Conservation (phyloP, 169 alveolate species). For the Amoebophrya sp. region DNA sequence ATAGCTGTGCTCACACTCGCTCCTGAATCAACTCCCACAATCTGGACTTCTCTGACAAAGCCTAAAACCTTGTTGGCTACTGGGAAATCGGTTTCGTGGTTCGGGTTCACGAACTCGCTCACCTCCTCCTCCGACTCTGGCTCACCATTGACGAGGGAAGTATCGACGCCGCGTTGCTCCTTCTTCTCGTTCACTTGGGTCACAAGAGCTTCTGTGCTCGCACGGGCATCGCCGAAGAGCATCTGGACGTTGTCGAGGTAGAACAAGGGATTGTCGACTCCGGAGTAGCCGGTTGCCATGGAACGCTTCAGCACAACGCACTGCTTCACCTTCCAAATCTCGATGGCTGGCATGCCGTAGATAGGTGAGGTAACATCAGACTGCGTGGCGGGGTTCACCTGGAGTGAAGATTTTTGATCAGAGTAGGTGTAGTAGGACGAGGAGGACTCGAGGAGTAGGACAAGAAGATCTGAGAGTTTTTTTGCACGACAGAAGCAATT, state of each 20-base stretch:
- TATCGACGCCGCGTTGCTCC: constrained; percentile 31
- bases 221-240: constrained; percentile 82
- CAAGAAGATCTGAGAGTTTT: too few relatives aligned
- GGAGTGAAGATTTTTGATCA: neutral
- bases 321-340: constrained; percentile 82
- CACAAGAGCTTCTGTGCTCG: constrained; percentile 57
- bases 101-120: neutral
- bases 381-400: neutral
- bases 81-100: constrained; percentile 54
- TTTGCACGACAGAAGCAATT: too few relatives aligned
- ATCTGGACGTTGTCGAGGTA: constrained; percentile 60
- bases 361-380: constrained; percentile 69
- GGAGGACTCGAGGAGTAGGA: too few relatives aligned
- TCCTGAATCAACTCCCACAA: neutral
- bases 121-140: constrained; percentile 54
- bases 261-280: constrained; percentile 85
- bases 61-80: constrained; percentile 59
- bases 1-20: neutral
- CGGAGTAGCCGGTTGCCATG: constrained; percentile 89
- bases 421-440: too few relatives aligned
- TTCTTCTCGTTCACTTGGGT: constrained; percentile 50
- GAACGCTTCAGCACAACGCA: constrained; percentile 76
- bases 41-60: constrained; percentile 50
- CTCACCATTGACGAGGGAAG: constrained; percentile 54
- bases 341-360: constrained; percentile 91